phyloP scores from a whole-genome alignment of 805 yeast species.

The Candida bentonensis region DNA sequence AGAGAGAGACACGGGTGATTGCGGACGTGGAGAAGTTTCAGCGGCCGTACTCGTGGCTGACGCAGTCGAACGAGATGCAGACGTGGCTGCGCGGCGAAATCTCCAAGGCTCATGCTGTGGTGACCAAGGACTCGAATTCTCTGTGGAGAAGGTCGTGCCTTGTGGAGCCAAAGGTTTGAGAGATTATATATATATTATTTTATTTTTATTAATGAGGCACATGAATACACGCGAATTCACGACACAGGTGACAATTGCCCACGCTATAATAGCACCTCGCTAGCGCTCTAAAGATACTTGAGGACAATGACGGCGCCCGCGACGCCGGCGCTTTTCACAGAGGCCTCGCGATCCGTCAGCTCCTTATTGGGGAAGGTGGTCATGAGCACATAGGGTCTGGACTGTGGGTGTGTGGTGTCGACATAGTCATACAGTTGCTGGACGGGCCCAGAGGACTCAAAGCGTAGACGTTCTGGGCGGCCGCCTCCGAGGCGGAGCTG shows the following conservation, averaged over 20 bases:
- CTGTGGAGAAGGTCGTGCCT: slow-evolving; percentile 24
- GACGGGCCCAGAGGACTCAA: slow-evolving; percentile 53
- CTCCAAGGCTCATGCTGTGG: slow-evolving; percentile 17
- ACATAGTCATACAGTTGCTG: slow-evolving; percentile 57
- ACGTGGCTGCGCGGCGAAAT: slow-evolving; percentile 22
- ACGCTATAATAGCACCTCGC: too few species aligned
- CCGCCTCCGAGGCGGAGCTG: slow-evolving; percentile 83
- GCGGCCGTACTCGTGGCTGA: slow-evolving; percentile 9
- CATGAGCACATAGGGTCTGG: slow-evolving; percentile 49
- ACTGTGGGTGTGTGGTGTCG: slow-evolving; percentile 18
- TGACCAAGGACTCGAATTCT: slow-evolving; percentile 17
- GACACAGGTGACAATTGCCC: too few species aligned
- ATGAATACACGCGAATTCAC: not conserved
- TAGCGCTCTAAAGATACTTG: slow-evolving; percentile 53
- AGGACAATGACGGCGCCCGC: slow-evolving; percentile 81
- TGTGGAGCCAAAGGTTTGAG: slow-evolving; percentile 19
- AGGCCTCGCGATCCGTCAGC: slow-evolving; percentile 40
- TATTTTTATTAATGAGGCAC: not conserved
- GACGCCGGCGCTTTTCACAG: slow-evolving; percentile 63
- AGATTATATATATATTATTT: slow-evolving; percentile 4
- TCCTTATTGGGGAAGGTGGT: slow-evolving; percentile 74
- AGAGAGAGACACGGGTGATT: slow-evolving; percentile 18
- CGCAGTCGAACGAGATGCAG: slow-evolving; percentile 14
- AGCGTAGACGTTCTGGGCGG: slow-evolving; percentile 36
- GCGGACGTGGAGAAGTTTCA: slow-evolving; percentile 22